A percentile compares a stretch with the other conserved stretches of the same genome.
Evolutionary conservation across 495 filamentous ascomycete genomes (phyloP).

Genomic region (Aspergillus mulundensis): DNA sequence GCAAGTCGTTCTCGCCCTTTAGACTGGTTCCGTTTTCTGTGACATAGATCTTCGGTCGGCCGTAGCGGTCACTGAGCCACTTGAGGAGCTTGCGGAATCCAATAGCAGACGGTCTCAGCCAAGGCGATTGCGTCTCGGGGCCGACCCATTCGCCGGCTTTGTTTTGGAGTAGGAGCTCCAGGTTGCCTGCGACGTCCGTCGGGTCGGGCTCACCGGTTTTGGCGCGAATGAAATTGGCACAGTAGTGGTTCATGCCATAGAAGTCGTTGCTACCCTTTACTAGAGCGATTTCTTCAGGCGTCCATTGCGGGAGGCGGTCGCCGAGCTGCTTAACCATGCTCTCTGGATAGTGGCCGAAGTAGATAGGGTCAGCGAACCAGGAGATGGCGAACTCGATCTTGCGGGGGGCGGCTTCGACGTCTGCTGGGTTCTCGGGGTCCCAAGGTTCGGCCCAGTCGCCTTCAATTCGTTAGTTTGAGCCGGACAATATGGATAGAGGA

Average conservation of each 20-base stretch:
- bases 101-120: slow-evolving; percentile 65
- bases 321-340: slow-evolving; percentile 73
- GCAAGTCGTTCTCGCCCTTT: slow-evolving; percentile 73
- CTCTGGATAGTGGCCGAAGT: slow-evolving; percentile 70
- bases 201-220: slow-evolving; percentile 52
- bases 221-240: slow-evolving; percentile 75
- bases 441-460: slow-evolving; percentile 62
- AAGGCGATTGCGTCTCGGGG: slow-evolving; percentile 70
- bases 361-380: slow-evolving; percentile 68
- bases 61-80: slow-evolving; percentile 76
- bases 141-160: slow-evolving; percentile 68
- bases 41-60: slow-evolving; percentile 69
- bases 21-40: slow-evolving; percentile 79
- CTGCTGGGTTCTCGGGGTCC: slow-evolving; percentile 45
- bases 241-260: slow-evolving; percentile 85
- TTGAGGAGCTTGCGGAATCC: slow-evolving; percentile 74
- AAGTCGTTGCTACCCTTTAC: slow-evolving; percentile 76
- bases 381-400: slow-evolving; percentile 55
- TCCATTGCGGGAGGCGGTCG: slow-evolving; percentile 62
- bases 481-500: neutral
- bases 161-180: slow-evolving; percentile 62
- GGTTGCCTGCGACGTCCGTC: slow-evolving; percentile 67
- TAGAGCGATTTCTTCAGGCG: slow-evolving; percentile 59
- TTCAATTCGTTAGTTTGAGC: slow-evolving; percentile 4
- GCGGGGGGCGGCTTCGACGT: slow-evolving; percentile 48